Evolutionary conservation across 768 basidiomycete genomes (phyloP), one percentile per base, ranked within the genome.

Genomic region (Pulveroboletus sp.): DNA sequence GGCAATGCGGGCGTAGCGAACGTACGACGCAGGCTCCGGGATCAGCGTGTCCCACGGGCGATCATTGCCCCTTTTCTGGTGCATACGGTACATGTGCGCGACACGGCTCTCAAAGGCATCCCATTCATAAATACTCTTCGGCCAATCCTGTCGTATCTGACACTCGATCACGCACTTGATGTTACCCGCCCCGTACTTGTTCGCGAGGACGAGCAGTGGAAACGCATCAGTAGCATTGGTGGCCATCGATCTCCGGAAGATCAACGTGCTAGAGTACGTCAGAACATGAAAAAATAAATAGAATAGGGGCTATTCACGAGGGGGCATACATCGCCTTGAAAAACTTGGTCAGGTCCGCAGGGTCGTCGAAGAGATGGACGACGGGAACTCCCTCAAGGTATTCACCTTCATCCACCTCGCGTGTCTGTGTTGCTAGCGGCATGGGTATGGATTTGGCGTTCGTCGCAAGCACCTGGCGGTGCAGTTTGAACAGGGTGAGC

Each of bases 81-180:
- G 30, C 47, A 32, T 51, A 9, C 33, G 33, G 35, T 48, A 42
- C 31, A 33, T 43, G 6, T 33, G 31, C 9, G 27, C 11, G 7
- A 8, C 33, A 21, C 41, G 41, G 6, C 9, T 36, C 41, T 44
- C 47, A 28, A 21, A 49, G 4, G 26, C 18, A 26, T 45, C 48
- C 33, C 41, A 44, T 21, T 49, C 42, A 18, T 14, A 10, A 4
- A 48, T 1, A 13, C 13, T 43, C n/a, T 26, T 13, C 8, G 39
- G 31, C 39, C 47, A 33, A 11, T 43, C 39, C 4, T 32, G 38
- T 3, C 38, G 14, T 3, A 47, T 40, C 27, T 41, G 33, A 21
- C 14, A 41, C 46, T 51, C 50, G 21, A 48, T 48, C 39, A 51
- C 36, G n/a, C 41, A 43, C n/a, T 28, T 39, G 3, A 36, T 43